Percentiles rank a stretch among this genome's conserved stretches.
Evolutionary conservation across 2,329 filamentous ascomycete genomes (phyloP).

Genomic region (Fusarium phyllophilum): DNA sequence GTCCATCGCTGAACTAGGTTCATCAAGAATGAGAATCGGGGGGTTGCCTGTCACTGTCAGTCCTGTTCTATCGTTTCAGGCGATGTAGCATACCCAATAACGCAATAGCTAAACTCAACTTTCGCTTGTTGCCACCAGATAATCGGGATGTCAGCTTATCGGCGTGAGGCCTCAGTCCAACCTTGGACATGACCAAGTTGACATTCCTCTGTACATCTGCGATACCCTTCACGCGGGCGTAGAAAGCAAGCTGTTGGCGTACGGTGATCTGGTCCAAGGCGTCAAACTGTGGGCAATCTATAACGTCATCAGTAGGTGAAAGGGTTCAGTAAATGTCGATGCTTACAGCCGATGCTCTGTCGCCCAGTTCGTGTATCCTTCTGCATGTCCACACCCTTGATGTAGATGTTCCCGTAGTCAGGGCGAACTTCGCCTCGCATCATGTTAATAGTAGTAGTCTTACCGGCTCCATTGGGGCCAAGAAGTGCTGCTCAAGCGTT

Average conservation of each 20-base stretch:
- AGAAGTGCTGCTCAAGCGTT: neutral
- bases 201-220: constrained; percentile 58
- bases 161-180: constrained; percentile 71
- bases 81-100: constrained; percentile 65
- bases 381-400: constrained; percentile 73
- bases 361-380: constrained; percentile 71
- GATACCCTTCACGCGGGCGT: constrained; percentile 76
- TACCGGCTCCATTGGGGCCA: constrained; percentile 16
- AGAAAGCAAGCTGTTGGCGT: constrained; percentile 76
- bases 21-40: constrained; percentile 77
- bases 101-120: constrained; percentile 78
- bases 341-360: constrained; percentile 65
- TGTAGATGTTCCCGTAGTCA: constrained; percentile 63
- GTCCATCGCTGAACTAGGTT: constrained; percentile 79
- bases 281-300: constrained; percentile 75
- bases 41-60: constrained; percentile 60
- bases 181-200: constrained; percentile 67
- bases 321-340: rapidly evolving
- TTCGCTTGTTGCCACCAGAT: constrained; percentile 81
- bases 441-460: constrained; percentile 13
- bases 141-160: constrained; percentile 73
- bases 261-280: constrained; percentile 82
- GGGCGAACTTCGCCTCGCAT: constrained; percentile 16
- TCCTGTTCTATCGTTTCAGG: rapidly evolving
- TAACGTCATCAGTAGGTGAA: neutral